These are phyloP conservation scores for Pelargonium fulgidum DNA, from an alignment of 441 rosid species.

Conservation along the genomic window DNA sequence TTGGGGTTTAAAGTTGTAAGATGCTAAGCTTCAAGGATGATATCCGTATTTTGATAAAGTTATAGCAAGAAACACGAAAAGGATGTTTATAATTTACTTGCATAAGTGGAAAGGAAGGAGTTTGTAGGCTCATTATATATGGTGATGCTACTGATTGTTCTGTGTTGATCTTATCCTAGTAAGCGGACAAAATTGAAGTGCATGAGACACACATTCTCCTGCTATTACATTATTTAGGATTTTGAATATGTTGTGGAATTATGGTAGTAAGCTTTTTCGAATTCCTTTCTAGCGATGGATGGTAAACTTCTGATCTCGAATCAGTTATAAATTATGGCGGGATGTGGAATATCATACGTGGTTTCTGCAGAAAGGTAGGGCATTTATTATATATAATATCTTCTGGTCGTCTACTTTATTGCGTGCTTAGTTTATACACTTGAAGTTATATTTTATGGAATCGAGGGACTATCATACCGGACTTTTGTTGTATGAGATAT, in stretches of 20 bases:
- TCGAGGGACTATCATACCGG: not conserved
- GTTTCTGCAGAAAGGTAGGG: too few species aligned
- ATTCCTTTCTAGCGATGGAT: not conserved
- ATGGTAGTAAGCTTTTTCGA: not conserved
- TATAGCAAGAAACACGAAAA: too few species aligned
- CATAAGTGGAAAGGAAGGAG: not conserved
- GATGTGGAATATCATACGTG: too few species aligned
- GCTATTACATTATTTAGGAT: not conserved
- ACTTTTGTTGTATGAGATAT: not conserved
- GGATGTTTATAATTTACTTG: not conserved
- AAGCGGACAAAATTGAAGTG: not conserved
- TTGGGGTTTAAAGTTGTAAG: not conserved
- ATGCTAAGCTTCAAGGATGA: not conserved
- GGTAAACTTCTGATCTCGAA: not conserved
- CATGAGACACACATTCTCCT: not conserved
- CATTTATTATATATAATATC: not conserved
- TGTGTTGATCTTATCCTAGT: too few species aligned
- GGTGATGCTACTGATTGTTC: not conserved
- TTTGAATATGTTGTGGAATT: not conserved
- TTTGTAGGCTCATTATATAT: conserved; percentile 5
- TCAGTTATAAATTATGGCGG: too few species aligned
- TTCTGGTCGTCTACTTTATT: not conserved
- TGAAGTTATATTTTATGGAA: not conserved
- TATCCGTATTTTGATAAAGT: not conserved
- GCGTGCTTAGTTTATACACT: not conserved